These are phyloP conservation scores for Arctostaphylos glauca DNA, from an alignment of 148 eudicot species.

Conservation along the genomic window DNA sequence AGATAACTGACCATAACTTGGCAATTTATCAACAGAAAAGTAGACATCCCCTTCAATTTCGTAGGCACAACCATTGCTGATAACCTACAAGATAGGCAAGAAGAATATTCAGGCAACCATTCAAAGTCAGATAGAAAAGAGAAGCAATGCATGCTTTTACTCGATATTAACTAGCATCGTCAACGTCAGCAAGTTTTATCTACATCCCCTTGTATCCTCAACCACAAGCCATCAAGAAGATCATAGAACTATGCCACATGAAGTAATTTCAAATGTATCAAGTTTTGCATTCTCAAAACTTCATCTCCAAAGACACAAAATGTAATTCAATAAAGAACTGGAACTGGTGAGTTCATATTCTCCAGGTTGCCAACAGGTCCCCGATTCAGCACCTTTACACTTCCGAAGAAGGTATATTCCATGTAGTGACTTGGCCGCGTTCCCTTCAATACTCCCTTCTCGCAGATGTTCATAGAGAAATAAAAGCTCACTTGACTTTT, in stretches of 20 bases:
- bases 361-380: background rate
- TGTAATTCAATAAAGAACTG: background rate
- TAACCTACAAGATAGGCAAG: constrained; percentile 50
- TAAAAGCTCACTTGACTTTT: background rate
- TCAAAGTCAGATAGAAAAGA: background rate
- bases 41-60: constrained; percentile 88
- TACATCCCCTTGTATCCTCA: background rate
- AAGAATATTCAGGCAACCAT: background rate
- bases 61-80: constrained; percentile 67
- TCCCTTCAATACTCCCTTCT: background rate
- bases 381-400: background rate
- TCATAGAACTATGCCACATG: background rate
- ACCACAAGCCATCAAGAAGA: background rate
- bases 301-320: background rate
- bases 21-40: constrained; percentile 71
- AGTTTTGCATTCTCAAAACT: background rate
- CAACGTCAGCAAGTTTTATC: background rate
- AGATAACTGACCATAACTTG: constrained; percentile 70
- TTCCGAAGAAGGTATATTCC: background rate
- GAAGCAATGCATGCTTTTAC: background rate
- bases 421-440: background rate
- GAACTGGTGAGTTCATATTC: background rate
- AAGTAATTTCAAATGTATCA: background rate
- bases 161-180: background rate
- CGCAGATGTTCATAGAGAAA: background rate